Base-by-base conservation (phyloP, 495 filamentous ascomycete species). In the Neurospora tetrasperma region DNA sequence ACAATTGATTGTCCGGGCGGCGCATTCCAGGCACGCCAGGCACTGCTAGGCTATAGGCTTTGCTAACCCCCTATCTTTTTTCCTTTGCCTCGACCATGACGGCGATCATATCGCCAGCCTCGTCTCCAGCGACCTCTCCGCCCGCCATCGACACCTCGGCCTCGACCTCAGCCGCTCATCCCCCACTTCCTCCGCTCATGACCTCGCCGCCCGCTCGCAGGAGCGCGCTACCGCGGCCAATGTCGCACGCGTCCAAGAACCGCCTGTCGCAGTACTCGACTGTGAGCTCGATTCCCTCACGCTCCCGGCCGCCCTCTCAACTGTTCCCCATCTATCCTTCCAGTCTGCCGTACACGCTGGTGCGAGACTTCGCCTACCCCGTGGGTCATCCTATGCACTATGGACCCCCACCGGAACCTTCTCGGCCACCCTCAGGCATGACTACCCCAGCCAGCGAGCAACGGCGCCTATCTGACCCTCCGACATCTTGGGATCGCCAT, bases 351-450 rank as follows among this genome's bases (percentile, higher is more conserved):
- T 98, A 98, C 78, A 88, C 95, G 68, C 86, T 91, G 9, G 94
- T 99, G 42, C 92, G 96, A 75, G 96, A 99, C 84, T 99, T 98
- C 82, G 96, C 96, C 62, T 99, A 98, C 77, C 90, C 93, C 7
- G 75, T 87, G 16, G 85, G 85, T 23, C 93, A 98, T 78, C 94
- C 93, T 16, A 83, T 97, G 76, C 95, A 98, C 85, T 98, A 98
- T 85, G 96, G 96, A 35, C 94, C 96, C 39, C 91, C 93, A 2
- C 87, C 89, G n/a, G 90, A 92, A 75, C 82, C 88, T n/a, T 90
- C 89, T 20, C 84, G 84, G 71, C 85, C 88, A 18, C 85, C 87
- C 8, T 96, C 93, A 11, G 90, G 90, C 41, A 87, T 91, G 73
- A 94, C 92, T 2, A 97, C 96, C 4, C 95, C 96, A 6, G 90